Conservation (phyloP, 2,329 filamentous ascomycete genomes). For the Cladosporium sp. region DNA sequence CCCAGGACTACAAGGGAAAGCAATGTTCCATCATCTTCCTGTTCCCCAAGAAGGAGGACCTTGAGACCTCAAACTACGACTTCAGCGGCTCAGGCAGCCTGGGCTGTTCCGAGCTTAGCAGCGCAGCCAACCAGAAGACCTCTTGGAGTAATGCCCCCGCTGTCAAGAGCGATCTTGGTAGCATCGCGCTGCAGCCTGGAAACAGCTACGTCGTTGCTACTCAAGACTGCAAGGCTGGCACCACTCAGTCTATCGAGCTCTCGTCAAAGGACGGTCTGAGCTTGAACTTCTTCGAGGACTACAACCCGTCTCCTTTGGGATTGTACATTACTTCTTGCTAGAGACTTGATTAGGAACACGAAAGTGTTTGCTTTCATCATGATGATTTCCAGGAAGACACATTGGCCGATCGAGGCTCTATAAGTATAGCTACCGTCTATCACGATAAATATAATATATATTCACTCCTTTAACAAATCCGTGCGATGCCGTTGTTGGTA, state of each 20-base stretch:
- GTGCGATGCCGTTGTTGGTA: too few relatives aligned
- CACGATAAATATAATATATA: background rate
- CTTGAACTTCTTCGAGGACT: constrained; percentile 27
- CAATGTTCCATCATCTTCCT: constrained; percentile 48
- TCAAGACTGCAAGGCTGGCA: constrained; percentile 24
- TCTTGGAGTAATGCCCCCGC: constrained; percentile 18
- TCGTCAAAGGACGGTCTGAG: constrained; percentile 17
- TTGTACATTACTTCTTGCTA: constrained; percentile 27
- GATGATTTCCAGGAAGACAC: background rate
- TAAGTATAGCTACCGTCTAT: background rate
- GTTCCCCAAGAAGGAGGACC: constrained; percentile 36
- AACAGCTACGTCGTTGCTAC: constrained; percentile 27
- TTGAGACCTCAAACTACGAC: constrained; percentile 34
- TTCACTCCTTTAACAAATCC: background rate
- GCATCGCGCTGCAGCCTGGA: constrained; percentile 18
- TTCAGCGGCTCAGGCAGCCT: constrained; percentile 38
- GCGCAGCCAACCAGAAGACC: constrained; percentile 18
- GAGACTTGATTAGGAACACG: background rate
- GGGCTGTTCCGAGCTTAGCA: constrained; percentile 24
- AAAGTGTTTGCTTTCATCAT: background rate
- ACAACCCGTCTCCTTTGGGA: constrained; percentile 22
- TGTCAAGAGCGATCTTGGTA: constrained; percentile 7
- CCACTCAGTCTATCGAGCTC: constrained; percentile 21
- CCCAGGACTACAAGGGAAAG: constrained; percentile 35
- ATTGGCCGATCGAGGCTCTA: background rate